These are phyloP conservation scores for Cyberlindnera mississippiensis DNA, from an alignment of 805 yeast species.

Conservation along the genomic window DNA sequence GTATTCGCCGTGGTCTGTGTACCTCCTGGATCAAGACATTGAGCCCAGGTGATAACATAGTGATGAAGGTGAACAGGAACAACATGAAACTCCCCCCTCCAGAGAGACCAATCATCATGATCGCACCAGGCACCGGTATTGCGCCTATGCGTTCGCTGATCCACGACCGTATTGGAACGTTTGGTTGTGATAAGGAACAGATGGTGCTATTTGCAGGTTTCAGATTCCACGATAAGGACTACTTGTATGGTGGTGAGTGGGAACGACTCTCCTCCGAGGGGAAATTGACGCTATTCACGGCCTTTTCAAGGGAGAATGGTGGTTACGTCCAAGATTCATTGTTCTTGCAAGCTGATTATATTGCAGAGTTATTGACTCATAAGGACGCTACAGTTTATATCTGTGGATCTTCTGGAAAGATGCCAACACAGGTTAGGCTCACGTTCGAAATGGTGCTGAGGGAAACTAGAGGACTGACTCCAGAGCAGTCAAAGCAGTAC, in stretches of 20 bases:
- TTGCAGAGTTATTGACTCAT: slow-evolving; percentile 51
- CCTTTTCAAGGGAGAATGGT: slow-evolving; percentile 49
- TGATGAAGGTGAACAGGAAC: slow-evolving; percentile 49
- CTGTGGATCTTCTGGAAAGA: slow-evolving; percentile 91
- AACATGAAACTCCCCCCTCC: slow-evolving; percentile 33
- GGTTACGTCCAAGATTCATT: slow-evolving; percentile 80
- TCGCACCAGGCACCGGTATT: slow-evolving; percentile 94
- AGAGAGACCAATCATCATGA: slow-evolving; percentile 55
- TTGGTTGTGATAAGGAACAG: slow-evolving; percentile 31
- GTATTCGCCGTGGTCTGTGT: slow-evolving; percentile 77
- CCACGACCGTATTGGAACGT: slow-evolving; percentile 21
- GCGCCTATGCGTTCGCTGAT: slow-evolving; percentile 87
- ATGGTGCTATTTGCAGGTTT: slow-evolving; percentile 72
- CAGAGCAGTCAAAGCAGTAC: slow-evolving; percentile 46
- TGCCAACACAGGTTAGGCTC: slow-evolving; percentile 87
- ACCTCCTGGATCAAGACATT: slow-evolving; percentile 67
- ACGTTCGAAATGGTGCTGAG: slow-evolving; percentile 64
- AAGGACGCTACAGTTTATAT: slow-evolving; percentile 63
- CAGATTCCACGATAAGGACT: slow-evolving; percentile 63
- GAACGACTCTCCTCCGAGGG: slow-evolving; percentile 30
- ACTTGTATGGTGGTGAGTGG: slow-evolving; percentile 58
- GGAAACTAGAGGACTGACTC: slow-evolving; percentile 39
- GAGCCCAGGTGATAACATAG: slow-evolving; percentile 42
- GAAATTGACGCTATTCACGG: slow-evolving; percentile 38
- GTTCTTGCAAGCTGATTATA: slow-evolving; percentile 43